phyloP scores from a whole-genome alignment of 2,329 filamentous ascomycete genomes.

The Elsinoe ampelina region DNA sequence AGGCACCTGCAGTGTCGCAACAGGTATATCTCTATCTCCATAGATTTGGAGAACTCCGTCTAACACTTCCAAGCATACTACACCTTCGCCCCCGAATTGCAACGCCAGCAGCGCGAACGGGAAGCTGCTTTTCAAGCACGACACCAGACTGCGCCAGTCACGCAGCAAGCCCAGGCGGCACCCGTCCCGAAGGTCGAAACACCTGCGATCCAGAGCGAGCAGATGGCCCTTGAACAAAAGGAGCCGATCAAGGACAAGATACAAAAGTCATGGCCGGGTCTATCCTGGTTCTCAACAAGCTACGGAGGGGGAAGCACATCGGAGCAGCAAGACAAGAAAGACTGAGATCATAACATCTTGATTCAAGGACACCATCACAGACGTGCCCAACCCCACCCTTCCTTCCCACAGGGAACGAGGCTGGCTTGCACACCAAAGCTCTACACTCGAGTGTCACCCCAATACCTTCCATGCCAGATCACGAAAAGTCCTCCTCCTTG shows the following conservation, averaged over 20 bases:
- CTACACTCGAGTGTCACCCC: background rate
- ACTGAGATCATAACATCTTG: conserved; percentile 2
- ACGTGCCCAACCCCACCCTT: background rate
- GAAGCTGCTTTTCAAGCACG: conserved; percentile 18
- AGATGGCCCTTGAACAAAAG: conserved; percentile 15
- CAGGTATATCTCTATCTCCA: background rate
- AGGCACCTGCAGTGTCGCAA: conserved; percentile 8
- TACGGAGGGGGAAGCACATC: conserved; percentile 14
- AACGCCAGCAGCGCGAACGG: conserved; percentile 21
- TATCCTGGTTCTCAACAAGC: conserved; percentile 11
- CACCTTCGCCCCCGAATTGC: conserved; percentile 24
- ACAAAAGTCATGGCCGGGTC: conserved; percentile 15
- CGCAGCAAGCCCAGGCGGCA: background rate
- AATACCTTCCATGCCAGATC: conserved; percentile 14
- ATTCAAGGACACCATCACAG: background rate
- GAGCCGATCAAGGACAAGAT: conserved; percentile 17
- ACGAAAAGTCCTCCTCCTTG: conserved; percentile 60
- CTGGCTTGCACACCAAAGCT: background rate
- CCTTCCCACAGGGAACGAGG: no score
- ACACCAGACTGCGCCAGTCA: conserved; percentile 13
- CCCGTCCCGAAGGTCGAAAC: background rate
- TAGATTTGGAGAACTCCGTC: background rate
- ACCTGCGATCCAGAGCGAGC: conserved; percentile 13
- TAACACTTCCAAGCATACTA: conserved; percentile 20
- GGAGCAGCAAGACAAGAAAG: conserved; percentile 1